Evolutionary conservation across 192 early-diverging fungal genomes (phyloP).

Genomic region (Backusella sp.): DNA sequence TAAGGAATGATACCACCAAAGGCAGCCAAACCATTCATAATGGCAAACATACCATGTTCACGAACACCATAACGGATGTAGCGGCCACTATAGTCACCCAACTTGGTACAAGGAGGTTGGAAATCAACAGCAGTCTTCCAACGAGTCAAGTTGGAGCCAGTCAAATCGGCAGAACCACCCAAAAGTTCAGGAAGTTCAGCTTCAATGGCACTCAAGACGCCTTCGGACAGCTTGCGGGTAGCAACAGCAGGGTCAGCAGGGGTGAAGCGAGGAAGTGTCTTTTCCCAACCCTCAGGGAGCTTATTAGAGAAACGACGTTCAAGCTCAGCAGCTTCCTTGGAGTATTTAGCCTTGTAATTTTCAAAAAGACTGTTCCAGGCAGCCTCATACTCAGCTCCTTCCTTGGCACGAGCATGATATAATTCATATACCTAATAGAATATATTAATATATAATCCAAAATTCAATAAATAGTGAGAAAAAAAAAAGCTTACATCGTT

Average conservation of each 20-base stretch:
- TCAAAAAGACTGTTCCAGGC: conserved; percentile 78
- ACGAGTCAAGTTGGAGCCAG: conserved; percentile 91
- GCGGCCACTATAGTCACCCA: conserved; percentile 82
- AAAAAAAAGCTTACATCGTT: conserved; percentile 48
- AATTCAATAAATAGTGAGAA: conserved; percentile 54
- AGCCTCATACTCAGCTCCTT: conserved; percentile 63
- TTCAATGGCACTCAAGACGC: conserved; percentile 78
- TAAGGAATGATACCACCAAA: conserved; percentile 89
- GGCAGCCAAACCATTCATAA: conserved; percentile 85
- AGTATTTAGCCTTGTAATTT: conserved; percentile 66
- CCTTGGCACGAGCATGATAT: conserved; percentile 51
- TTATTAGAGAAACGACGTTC: conserved; percentile 69
- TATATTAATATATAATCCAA: conserved; percentile 44
- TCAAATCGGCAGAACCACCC: conserved; percentile 95
- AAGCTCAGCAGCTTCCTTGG: conserved; percentile 67
- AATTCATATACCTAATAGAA: conserved; percentile 54
- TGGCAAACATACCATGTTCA: conserved; percentile 95
- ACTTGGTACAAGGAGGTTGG: conserved; percentile 63
- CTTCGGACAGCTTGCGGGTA: conserved; percentile 87
- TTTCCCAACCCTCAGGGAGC: conserved; percentile 72
- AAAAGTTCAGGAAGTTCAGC: conserved; percentile 79
- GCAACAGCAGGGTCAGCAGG: conserved; percentile 78
- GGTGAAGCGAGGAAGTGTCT: conserved; percentile 72
- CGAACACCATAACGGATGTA: conserved; percentile 95
- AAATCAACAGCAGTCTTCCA: conserved; percentile 94